phyloP scores from a whole-genome alignment of 106 monocot genomes.

The Platanthera guangdongensis region DNA sequence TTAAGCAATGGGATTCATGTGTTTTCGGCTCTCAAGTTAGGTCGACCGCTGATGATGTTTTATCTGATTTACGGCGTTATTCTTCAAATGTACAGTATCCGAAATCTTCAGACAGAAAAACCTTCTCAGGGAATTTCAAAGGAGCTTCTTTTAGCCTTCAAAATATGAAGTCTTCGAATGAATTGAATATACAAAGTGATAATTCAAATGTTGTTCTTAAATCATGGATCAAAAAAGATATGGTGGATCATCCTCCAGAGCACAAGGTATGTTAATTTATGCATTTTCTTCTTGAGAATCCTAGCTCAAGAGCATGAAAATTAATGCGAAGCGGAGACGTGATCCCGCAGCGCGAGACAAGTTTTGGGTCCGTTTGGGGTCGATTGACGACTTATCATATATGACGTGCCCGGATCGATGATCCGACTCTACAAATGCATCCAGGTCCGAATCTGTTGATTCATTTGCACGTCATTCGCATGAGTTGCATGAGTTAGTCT shows the following conservation, averaged over 20 bases:
- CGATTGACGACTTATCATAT: no score
- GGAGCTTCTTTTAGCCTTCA: conserved; percentile 23
- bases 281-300: conserved; percentile 2
- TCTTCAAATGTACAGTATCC: conserved; percentile 44
- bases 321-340: no score
- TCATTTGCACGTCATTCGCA: no score
- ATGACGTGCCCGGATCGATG: no score
- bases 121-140: conserved; percentile 25
- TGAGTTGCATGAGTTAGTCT: no score
- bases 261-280: conserved; percentile 44
- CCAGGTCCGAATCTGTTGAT: no score
- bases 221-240: conserved; percentile 30
- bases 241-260: conserved; percentile 30
- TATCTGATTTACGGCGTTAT: conserved; percentile 62
- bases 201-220: conserved; percentile 27
- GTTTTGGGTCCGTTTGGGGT: no score
- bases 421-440: no score
- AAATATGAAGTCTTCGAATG: conserved; percentile 17
- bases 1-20: conserved; percentile 96
- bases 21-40: conserved; percentile 90
- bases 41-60: conserved; percentile 80
- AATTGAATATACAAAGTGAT: conserved; percentile 16
- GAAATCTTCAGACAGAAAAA: conserved; percentile 30
- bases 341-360: no score
- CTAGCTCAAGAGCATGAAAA: neutral